These are phyloP conservation scores for Scheffersomyces segobiensis DNA, from an alignment of 1,139 yeast genomes.

Conservation along the genomic window DNA sequence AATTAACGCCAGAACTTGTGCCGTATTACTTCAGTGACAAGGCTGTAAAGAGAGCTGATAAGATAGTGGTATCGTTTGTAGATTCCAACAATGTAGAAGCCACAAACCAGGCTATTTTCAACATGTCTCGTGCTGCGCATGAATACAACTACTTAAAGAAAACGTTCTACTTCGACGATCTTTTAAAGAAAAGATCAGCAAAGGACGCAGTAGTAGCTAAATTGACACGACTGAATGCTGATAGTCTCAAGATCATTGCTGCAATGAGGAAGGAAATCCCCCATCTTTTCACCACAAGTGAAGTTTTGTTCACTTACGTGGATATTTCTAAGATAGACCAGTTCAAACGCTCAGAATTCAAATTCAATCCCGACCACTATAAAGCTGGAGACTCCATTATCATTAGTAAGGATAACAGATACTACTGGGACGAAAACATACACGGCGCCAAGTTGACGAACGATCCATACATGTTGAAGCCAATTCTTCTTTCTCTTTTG, in stretches of 20 bases:
- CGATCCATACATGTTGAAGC: conserved; percentile 29
- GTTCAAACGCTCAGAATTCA: conserved; percentile 44
- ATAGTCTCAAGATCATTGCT: conserved; percentile 38
- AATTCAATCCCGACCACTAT: conserved; percentile 31
- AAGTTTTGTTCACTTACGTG: conserved; percentile 50
- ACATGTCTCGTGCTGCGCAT: conserved; percentile 52
- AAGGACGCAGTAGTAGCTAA: conserved; percentile 45
- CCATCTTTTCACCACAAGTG: conserved; percentile 43
- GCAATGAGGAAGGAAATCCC: conserved; percentile 53
- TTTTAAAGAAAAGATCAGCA: conserved; percentile 36
- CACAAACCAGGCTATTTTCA: conserved; percentile 39
- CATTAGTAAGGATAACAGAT: conserved; percentile 29
- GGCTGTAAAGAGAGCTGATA: conserved; percentile 26
- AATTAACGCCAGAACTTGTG: conserved; percentile 44
- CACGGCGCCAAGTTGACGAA: conserved; percentile 29
- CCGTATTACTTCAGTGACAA: conserved; percentile 37
- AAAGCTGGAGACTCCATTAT: conserved; percentile 46
- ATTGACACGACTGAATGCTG: conserved; percentile 45
- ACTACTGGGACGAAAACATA: conserved; percentile 34
- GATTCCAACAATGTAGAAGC: conserved; percentile 42
- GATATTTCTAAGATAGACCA: conserved; percentile 45
- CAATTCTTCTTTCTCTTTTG: conserved; percentile 32
- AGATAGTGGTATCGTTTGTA: conserved; percentile 55
- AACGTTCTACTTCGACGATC: conserved; percentile 41
- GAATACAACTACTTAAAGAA: conserved; percentile 51